phyloP scores from a whole-genome alignment of 106 monocot species.

The Apostasia ramifera region DNA sequence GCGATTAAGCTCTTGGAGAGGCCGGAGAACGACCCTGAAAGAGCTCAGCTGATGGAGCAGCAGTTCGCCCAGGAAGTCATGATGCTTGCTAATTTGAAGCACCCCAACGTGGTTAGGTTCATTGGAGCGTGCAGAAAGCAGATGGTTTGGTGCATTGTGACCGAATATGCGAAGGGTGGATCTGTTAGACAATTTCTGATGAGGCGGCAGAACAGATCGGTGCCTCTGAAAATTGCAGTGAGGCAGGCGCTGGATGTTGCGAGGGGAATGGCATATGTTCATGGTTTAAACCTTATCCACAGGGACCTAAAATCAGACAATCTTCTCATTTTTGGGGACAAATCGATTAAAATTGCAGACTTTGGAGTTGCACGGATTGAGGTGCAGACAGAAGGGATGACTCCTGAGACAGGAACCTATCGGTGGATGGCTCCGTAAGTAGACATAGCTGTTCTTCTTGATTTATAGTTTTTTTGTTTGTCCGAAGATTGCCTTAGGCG shows the following conservation, averaged over 20 bases:
- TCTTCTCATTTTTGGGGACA: slow-evolving; percentile 25
- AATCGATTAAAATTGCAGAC: slow-evolving; percentile 33
- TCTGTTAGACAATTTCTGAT: slow-evolving; percentile 27
- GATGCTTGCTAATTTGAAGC: slow-evolving; percentile 29
- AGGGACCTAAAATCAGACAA: slow-evolving; percentile 36
- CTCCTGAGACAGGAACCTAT: slow-evolving; percentile 29
- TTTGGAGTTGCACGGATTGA: slow-evolving; percentile 35
- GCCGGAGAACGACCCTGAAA: slow-evolving; percentile 28
- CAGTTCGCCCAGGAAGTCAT: slow-evolving; percentile 36
- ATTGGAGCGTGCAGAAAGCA: slow-evolving; percentile 33
- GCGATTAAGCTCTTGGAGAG: slow-evolving; percentile 30
- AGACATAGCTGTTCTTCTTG: not conserved
- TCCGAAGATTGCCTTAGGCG: not conserved
- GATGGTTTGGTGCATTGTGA: slow-evolving; percentile 37
- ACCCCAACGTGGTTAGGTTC: slow-evolving; percentile 29
- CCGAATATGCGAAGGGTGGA: slow-evolving; percentile 36
- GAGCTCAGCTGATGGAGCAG: slow-evolving; percentile 36
- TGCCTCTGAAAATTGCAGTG: slow-evolving; percentile 23
- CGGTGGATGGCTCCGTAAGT: slow-evolving; percentile 42
- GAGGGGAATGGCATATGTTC: slow-evolving; percentile 28
- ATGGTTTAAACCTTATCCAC: slow-evolving; percentile 25
- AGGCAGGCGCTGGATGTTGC: slow-evolving; percentile 31
- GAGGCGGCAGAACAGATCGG: slow-evolving; percentile 21
- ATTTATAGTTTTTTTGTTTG: not conserved
- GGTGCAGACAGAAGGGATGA: slow-evolving; percentile 33